A percentile compares a stretch with the other conserved stretches of the same genome.
These are phyloP conservation scores for Cochlearia excelsa DNA, from an alignment of 345 rosid genomes.

Conservation along the genomic window DNA sequence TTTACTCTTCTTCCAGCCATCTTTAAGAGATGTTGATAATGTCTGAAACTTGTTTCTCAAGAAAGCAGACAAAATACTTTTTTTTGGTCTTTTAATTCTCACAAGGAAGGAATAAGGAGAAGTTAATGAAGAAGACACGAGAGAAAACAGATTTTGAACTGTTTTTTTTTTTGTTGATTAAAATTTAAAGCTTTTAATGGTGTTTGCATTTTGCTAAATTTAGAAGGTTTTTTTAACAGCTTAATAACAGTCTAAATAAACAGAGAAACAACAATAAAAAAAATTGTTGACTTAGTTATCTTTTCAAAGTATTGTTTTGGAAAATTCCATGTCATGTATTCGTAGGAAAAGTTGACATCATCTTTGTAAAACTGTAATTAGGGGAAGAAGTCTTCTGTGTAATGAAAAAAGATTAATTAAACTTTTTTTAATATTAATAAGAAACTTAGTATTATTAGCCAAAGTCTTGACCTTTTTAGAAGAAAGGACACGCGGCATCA, in stretches of 20 bases:
- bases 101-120: neutral
- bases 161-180: constrained; percentile 4
- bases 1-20: constrained; percentile 30
- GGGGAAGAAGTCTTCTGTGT: constrained; percentile 12
- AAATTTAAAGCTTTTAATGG: constrained; percentile 13
- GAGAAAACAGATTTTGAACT: constrained; percentile 7
- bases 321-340: constrained; percentile 12
- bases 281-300: neutral
- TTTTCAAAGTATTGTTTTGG: constrained; percentile 18
- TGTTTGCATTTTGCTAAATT: constrained; percentile 23
- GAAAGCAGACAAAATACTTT: neutral
- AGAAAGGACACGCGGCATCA: constrained; percentile 21
- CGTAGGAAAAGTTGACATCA: neutral
- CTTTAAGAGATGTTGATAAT: constrained; percentile 6
- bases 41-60: constrained; percentile 6
- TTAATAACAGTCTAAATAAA: constrained; percentile 14
- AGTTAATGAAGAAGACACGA: constrained; percentile 10
- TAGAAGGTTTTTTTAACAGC: constrained; percentile 6
- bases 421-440: neutral
- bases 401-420: constrained; percentile 10
- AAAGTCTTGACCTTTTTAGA: constrained; percentile 20
- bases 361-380: neutral
- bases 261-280: constrained; percentile 1
- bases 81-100: neutral
- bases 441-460: constrained; percentile 2